These are phyloP conservation scores for Lasiosphaeria miniovina DNA, from an alignment of 495 filamentous ascomycete species.

Conservation along the genomic window DNA sequence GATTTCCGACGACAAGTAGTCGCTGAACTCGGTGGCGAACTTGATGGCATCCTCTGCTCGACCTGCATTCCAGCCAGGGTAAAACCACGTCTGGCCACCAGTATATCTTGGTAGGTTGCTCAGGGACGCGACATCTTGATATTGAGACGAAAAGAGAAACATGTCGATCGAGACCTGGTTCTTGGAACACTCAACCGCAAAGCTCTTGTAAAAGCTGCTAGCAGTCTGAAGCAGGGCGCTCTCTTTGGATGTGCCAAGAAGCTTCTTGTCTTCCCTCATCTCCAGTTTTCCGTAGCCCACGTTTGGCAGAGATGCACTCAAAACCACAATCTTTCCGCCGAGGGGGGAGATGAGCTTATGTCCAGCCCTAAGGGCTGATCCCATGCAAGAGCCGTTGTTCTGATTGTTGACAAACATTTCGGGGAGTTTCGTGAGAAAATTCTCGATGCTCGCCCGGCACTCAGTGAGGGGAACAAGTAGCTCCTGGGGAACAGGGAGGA, in stretches of 20 bases:
- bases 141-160: constrained; percentile 97
- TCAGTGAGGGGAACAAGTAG: constrained; percentile 89
- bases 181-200: constrained; percentile 98
- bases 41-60: constrained; percentile 93
- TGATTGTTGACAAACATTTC: constrained; percentile 96
- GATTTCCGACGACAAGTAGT: constrained; percentile 92
- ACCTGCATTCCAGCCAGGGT: constrained; percentile 95
- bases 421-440: constrained; percentile 85
- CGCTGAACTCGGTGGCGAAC: constrained; percentile 93
- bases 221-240: constrained; percentile 81
- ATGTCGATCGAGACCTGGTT: constrained; percentile 98
- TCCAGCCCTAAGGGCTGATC: constrained; percentile 84
- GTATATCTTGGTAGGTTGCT: constrained; percentile 95
- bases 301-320: constrained; percentile 88
- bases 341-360: constrained; percentile 92
- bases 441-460: constrained; percentile 84
- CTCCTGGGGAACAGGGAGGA: constrained; percentile 89
- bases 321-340: constrained; percentile 89
- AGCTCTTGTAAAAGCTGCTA: constrained; percentile 97
- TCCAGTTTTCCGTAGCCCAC: constrained; percentile 85
- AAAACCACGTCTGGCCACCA: constrained; percentile 97
- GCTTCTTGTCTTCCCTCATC: constrained; percentile 94
- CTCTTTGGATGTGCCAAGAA: constrained; percentile 92
- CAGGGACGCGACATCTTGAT: constrained; percentile 94
- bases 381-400: constrained; percentile 83